phyloP scores from a whole-genome alignment of 345 rosid genomes.

The Syzygium oleosum region DNA sequence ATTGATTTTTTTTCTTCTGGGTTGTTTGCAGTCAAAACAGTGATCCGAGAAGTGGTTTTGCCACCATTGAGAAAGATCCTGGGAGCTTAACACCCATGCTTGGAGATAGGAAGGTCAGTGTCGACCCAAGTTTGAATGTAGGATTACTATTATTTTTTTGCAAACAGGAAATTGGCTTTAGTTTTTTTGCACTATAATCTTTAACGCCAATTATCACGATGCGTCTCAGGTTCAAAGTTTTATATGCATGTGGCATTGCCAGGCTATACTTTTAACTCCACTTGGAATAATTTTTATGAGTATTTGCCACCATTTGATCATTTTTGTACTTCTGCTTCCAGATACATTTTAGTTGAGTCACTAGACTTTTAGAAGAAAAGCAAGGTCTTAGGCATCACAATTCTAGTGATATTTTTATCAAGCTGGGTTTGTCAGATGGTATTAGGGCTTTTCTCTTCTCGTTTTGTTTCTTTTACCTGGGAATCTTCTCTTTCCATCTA shows the following conservation, averaged over 20 bases:
- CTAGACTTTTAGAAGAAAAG: background rate
- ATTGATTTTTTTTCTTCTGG: background rate
- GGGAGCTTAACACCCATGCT: slow-evolving; percentile 94
- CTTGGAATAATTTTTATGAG: background rate
- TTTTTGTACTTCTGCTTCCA: background rate
- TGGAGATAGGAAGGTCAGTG: slow-evolving; percentile 79
- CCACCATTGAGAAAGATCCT: slow-evolving; percentile 82
- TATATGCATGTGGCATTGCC: background rate
- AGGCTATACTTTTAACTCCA: background rate
- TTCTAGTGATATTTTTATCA: background rate
- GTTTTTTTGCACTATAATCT: background rate
- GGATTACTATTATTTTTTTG: background rate
- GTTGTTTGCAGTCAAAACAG: slow-evolving; percentile 60
- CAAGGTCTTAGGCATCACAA: background rate
- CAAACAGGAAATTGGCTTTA: background rate
- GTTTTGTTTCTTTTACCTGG: background rate
- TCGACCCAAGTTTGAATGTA: background rate
- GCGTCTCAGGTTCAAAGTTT: background rate
- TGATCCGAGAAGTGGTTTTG: slow-evolving; percentile 86
- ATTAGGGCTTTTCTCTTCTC: background rate
- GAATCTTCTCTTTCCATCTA: background rate
- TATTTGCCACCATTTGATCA: background rate
- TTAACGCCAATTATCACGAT: background rate
- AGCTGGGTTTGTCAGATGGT: background rate
- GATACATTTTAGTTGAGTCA: background rate